These are phyloP conservation scores for Cutaneotrichosporon cavernicola DNA, from an alignment of 1,284 basidiomycete genomes.

Conservation along the genomic window DNA sequence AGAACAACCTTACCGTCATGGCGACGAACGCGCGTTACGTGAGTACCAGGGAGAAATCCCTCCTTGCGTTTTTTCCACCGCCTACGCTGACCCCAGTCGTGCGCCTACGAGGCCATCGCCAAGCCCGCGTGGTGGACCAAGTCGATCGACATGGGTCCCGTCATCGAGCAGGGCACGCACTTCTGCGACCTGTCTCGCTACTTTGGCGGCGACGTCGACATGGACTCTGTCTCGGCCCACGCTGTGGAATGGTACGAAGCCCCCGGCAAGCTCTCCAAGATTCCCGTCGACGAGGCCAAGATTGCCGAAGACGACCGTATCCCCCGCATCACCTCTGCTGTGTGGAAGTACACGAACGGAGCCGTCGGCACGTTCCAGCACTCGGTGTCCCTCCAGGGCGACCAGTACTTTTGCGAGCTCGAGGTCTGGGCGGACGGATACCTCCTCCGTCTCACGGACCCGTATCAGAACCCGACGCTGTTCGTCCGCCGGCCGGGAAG, in stretches of 20 bases:
- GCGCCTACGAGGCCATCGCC: slow-evolving; percentile 64
- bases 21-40: slow-evolving; percentile 86
- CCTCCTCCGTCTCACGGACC: slow-evolving; percentile 72
- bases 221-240: slow-evolving; percentile 65
- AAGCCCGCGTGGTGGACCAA: slow-evolving; percentile 99
- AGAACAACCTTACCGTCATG: slow-evolving; percentile 94
- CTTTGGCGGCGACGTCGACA: slow-evolving; percentile 94
- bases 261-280: slow-evolving; percentile 79
- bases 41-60: too few species aligned
- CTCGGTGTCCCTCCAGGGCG: slow-evolving; percentile 81
- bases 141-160: slow-evolving; percentile 71
- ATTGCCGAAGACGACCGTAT: slow-evolving; percentile 52
- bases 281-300: slow-evolving; percentile 57
- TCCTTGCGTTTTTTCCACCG: too few species aligned
- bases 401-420: slow-evolving; percentile 86
- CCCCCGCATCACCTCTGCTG: slow-evolving; percentile 51
- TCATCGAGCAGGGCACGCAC: slow-evolving; percentile 94
- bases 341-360: slow-evolving; percentile 83
- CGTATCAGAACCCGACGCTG: slow-evolving; percentile 69
- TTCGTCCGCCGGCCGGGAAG: slow-evolving; percentile 74
- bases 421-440: slow-evolving; percentile 80
- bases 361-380: slow-evolving; percentile 88
- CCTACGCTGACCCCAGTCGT: slow-evolving; percentile 20
- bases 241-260: slow-evolving; percentile 88
- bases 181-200: slow-evolving; percentile 73